Conservation (phyloP, 331 rosid genomes). For the Stylosanthes scabra region DNA sequence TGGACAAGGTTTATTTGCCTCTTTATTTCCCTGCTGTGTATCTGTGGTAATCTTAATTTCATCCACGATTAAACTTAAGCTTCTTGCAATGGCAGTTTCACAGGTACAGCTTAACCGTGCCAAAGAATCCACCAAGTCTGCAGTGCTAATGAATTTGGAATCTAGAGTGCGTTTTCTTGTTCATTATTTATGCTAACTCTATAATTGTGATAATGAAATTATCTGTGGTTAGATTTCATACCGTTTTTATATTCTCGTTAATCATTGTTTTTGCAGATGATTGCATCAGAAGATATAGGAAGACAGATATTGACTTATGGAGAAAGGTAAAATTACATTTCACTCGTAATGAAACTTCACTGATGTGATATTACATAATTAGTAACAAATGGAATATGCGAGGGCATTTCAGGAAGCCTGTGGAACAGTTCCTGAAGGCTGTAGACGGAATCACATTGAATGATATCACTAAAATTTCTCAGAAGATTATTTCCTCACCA, state of each 20-base stretch:
- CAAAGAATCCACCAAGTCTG: conserved; percentile 76
- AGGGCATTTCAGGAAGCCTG: conserved; percentile 62
- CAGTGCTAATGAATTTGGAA: conserved; percentile 83
- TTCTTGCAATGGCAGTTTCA: conserved; percentile 55
- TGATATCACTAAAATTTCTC: conserved; percentile 61
- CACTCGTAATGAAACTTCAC: background rate
- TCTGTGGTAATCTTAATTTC: background rate
- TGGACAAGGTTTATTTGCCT: conserved; percentile 68
- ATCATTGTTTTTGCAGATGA: conserved; percentile 52
- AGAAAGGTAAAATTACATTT: conserved; percentile 57
- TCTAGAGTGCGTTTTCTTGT: conserved; percentile 65
- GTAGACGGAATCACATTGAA: conserved; percentile 68
- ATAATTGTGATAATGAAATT: background rate
- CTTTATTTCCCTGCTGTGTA: background rate
- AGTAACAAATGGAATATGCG: background rate
- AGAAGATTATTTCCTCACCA: conserved; percentile 78
- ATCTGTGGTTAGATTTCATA: conserved; percentile 16
- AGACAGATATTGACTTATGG: conserved; percentile 84
- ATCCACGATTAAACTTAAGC: conserved; percentile 2
- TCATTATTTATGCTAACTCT: background rate
- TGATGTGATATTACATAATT: background rate
- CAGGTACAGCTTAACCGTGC: conserved; percentile 80
- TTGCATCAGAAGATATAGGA: conserved; percentile 80
- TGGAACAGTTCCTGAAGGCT: conserved; percentile 68
- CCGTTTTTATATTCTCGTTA: background rate